Evolutionary conservation across 768 basidiomycete species (phyloP).

Genomic region (Amanita subjunquillea): DNA sequence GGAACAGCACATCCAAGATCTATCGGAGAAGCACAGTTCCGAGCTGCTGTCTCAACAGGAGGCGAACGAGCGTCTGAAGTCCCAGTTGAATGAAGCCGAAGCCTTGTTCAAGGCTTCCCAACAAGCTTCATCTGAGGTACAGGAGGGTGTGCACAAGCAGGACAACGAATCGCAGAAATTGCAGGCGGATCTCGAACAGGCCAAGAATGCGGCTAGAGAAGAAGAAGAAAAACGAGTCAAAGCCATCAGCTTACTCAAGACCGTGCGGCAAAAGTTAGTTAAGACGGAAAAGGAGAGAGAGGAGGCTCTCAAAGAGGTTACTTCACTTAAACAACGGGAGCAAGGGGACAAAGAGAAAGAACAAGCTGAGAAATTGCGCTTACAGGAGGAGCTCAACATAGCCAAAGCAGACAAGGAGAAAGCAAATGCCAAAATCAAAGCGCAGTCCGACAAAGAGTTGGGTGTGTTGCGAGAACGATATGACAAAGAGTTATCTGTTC

Average conservation of each 20-base stretch:
- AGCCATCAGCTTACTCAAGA: constrained; percentile 86
- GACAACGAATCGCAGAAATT: constrained; percentile 48
- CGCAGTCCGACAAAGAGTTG: constrained; percentile 68
- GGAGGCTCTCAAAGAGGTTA: constrained; percentile 54
- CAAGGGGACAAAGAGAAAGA: constrained; percentile 45
- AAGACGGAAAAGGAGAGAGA: constrained; percentile 93
- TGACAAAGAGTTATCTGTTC: constrained; percentile 62
- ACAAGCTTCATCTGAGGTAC: constrained; percentile 31
- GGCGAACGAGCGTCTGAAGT: constrained; percentile 59
- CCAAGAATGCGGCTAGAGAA: constrained; percentile 63
- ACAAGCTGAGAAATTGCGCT: constrained; percentile 36
- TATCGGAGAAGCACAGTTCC: constrained; percentile 73
- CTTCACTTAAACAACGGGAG: constrained; percentile 40
- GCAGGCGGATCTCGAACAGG: constrained; percentile 51
- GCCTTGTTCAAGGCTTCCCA: constrained; percentile 54
- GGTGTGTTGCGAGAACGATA: constrained; percentile 46
- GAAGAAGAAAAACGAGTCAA: constrained; percentile 98
- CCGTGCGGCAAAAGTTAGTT: constrained; percentile 93
- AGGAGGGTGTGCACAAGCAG: constrained; percentile 38
- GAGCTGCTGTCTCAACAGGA: constrained; percentile 74
- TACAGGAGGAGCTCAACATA: constrained; percentile 57
- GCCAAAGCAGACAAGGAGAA: constrained; percentile 55
- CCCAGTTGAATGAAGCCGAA: constrained; percentile 63
- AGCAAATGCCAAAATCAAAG: constrained; percentile 44
- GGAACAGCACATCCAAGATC: constrained; percentile 74